A percentile compares a stretch with the other conserved stretches of the same genome.
These are phyloP conservation scores for Suhomyces guaymorum DNA, from an alignment of 1,139 yeast genomes.

Conservation along the genomic window DNA sequence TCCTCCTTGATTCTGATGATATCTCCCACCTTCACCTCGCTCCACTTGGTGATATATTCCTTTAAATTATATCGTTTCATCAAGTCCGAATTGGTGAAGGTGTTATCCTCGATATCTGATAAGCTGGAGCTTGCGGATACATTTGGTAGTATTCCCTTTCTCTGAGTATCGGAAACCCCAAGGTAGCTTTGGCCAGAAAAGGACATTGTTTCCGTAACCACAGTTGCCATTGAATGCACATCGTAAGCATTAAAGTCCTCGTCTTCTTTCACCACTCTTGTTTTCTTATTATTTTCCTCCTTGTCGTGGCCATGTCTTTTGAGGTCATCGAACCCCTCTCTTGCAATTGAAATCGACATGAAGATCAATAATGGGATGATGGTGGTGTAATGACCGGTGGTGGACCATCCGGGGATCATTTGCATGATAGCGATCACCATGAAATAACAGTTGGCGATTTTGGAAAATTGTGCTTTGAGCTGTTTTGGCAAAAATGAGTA, in stretches of 20 bases:
- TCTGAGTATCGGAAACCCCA: background rate
- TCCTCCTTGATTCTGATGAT: slow-evolving; percentile 69
- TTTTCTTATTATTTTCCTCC: slow-evolving; percentile 71
- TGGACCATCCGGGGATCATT: slow-evolving; percentile 96
- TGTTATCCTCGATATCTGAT: slow-evolving; percentile 10
- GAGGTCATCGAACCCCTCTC: slow-evolving; percentile 95
- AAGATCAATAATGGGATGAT: slow-evolving; percentile 84
- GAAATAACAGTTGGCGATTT: slow-evolving; percentile 85
- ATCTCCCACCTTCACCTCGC: slow-evolving; percentile 81
- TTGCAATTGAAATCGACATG: slow-evolving; percentile 83
- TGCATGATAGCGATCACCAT: slow-evolving; percentile 87
- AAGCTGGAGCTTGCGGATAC: slow-evolving; percentile 9
- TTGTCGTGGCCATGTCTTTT: slow-evolving; percentile 83
- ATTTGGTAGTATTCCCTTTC: slow-evolving; percentile 1
- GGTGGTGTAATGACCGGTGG: slow-evolving; percentile 96
- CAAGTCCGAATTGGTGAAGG: slow-evolving; percentile 24
- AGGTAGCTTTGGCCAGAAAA: slow-evolving; percentile 5
- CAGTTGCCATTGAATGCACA: slow-evolving; percentile 39
- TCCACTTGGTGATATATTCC: slow-evolving; percentile 58
- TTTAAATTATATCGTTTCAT: slow-evolving; percentile 37
- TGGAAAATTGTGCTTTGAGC: slow-evolving; percentile 85
- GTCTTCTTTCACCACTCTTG: slow-evolving; percentile 43
- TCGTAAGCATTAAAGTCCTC: slow-evolving; percentile 31
- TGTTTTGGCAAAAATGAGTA: slow-evolving; percentile 88
- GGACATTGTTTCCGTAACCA: slow-evolving; percentile 36